Conservation (phyloP, 1,284 basidiomycete genomes). For the Fomes fomentarius region DNA sequence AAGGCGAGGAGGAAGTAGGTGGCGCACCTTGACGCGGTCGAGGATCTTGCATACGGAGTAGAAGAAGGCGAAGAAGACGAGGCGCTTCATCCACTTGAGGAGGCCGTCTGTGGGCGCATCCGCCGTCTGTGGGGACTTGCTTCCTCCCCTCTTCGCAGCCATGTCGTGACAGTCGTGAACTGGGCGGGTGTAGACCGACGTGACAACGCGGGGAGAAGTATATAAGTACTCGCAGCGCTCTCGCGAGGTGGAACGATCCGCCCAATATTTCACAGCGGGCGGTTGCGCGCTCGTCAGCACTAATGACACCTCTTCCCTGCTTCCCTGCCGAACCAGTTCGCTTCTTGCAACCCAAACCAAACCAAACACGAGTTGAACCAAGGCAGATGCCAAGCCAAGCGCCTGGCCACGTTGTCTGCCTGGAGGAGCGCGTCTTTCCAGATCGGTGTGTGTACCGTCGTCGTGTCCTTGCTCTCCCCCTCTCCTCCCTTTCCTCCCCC, state of each 20-base stretch:
- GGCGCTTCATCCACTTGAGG: slow-evolving; percentile 52
- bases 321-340: slow-evolving; percentile 3
- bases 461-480: slow-evolving; percentile 1
- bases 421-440: slow-evolving; percentile 17
- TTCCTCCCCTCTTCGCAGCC: slow-evolving; percentile 5
- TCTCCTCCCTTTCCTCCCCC: slow-evolving; percentile 2
- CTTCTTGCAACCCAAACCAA: neutral
- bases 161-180: neutral
- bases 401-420: slow-evolving; percentile 21
- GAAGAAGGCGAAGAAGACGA: slow-evolving; percentile 38
- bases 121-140: neutral
- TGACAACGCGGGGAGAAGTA: too few species aligned
- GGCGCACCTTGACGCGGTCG: slow-evolving; percentile 45
- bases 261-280: neutral
- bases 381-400: neutral
- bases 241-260: slow-evolving; percentile 8
- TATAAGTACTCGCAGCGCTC: neutral
- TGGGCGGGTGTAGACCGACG: too few species aligned
- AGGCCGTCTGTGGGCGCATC: slow-evolving; percentile 7
- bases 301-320: slow-evolving; percentile 3
- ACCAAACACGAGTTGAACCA: slow-evolving; percentile 14
- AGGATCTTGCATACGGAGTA: slow-evolving; percentile 45
- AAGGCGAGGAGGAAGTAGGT: neutral
- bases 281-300: slow-evolving; percentile 15
- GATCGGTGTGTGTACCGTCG: slow-evolving; percentile 19